phyloP scores from a whole-genome alignment of 108 stramenopile genomes.

The Cyclotella atomus region DNA sequence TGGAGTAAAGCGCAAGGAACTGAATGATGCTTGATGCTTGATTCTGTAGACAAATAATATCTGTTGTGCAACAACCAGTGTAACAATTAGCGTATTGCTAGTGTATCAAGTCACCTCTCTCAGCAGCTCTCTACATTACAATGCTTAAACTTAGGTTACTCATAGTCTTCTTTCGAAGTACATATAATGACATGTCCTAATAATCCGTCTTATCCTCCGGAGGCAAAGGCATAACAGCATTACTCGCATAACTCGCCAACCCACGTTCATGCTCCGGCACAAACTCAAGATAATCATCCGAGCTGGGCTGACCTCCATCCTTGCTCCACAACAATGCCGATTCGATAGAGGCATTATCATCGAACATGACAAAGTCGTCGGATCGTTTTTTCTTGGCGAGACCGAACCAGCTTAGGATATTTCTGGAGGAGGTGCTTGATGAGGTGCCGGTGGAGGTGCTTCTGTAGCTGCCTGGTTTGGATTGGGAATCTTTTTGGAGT shows the following conservation, averaged over 20 bases:
- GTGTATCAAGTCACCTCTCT: too few relatives aligned
- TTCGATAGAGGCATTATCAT: constrained; percentile 48
- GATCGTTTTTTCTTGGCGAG: constrained; percentile 23
- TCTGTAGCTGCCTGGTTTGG: too few relatives aligned
- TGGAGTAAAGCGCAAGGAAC: too few relatives aligned
- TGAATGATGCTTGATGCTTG: too few relatives aligned
- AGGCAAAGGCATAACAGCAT: constrained; percentile 20
- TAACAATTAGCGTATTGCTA: too few relatives aligned
- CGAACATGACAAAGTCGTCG: constrained; percentile 46
- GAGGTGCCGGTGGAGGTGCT: neutral
- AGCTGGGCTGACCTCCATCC: constrained; percentile 36
- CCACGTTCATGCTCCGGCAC: constrained; percentile 42
- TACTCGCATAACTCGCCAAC: constrained; percentile 19
- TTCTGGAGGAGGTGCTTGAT: constrained; percentile 1
- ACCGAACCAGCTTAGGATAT: constrained; percentile 23
- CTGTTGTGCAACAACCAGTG: too few relatives aligned
- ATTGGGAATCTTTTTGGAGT: neutral
- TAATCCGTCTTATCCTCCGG: constrained; percentile 38
- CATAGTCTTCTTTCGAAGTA: too few relatives aligned
- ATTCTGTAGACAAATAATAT: too few relatives aligned
- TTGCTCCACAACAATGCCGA: constrained; percentile 45
- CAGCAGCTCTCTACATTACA: too few relatives aligned
- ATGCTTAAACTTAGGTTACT: too few relatives aligned
- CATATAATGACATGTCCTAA: too few relatives aligned
- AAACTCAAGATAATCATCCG: constrained; percentile 47